Percentiles rank a stretch among this genome's conserved stretches.
phyloP scores from a whole-genome alignment of 2,329 filamentous ascomycete species.

The Talaromyces sp. region DNA sequence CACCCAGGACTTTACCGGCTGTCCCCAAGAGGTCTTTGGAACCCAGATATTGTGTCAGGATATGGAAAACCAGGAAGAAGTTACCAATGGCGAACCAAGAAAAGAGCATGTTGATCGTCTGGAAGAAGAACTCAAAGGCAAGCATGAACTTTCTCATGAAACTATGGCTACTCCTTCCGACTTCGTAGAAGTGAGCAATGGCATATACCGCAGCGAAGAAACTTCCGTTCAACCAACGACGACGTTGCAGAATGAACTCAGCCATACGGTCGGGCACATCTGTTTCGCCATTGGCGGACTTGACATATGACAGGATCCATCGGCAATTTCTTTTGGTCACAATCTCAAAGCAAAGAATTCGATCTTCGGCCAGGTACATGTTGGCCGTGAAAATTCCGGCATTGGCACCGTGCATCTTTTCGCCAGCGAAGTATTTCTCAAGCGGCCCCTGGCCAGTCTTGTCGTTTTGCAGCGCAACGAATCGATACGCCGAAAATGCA shows the following conservation, averaged over 20 bases:
- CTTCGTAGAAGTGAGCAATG: constrained; percentile 89
- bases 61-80: constrained; percentile 98
- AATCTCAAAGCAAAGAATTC: constrained; percentile 61
- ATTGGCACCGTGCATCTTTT: constrained; percentile 88
- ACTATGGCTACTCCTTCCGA: constrained; percentile 89
- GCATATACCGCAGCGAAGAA: constrained; percentile 98
- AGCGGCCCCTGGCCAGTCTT: constrained; percentile 88
- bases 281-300: constrained; percentile 92
- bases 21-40: constrained; percentile 63
- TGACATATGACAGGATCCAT: constrained; percentile 98
- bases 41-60: constrained; percentile 81
- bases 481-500: constrained; percentile 97
- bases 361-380: constrained; percentile 48
- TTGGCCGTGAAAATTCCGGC: constrained; percentile 97
- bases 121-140: constrained; percentile 87
- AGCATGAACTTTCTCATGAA: constrained; percentile 82
- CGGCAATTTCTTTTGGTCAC: constrained; percentile 96
- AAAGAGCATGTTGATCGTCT: constrained; percentile 93
- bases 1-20: constrained; percentile 71
- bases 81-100: constrained; percentile 98
- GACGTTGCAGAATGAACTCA: constrained; percentile 89
- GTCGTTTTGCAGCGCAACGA: constrained; percentile 90
- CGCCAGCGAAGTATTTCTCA: constrained; percentile 94
- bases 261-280: constrained; percentile 93
- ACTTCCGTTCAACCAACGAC: constrained; percentile 95